Conservation (phyloP, 2,329 filamentous ascomycete genomes). For the Venturia aucupariae region DNA sequence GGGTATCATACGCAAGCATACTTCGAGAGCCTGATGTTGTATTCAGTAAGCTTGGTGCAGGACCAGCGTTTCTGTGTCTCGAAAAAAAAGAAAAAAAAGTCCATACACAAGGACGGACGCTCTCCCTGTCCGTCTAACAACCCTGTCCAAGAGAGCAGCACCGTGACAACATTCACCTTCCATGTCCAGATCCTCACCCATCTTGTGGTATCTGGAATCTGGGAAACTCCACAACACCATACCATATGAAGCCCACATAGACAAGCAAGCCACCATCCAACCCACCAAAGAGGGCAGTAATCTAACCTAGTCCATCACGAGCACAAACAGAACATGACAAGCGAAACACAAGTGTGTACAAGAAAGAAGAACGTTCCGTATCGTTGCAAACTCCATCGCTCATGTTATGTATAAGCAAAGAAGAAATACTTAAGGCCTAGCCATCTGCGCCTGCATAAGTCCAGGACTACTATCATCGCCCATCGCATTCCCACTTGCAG, state of each 20-base stretch:
- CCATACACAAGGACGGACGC: background rate
- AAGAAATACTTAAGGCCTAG: slow-evolving; percentile 2
- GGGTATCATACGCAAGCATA: too few species aligned
- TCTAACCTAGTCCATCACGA: background rate
- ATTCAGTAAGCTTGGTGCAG: background rate
- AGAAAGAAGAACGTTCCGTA: background rate
- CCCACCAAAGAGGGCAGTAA: background rate
- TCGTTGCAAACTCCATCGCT: background rate
- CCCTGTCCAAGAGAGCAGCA: background rate
- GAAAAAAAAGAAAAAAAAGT: background rate
- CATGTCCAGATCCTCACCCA: background rate
- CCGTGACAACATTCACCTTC: background rate
- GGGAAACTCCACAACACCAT: background rate
- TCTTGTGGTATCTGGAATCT: background rate
- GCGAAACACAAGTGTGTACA: background rate
- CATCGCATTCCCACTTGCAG: slow-evolving; percentile 1
- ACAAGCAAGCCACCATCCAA: background rate
- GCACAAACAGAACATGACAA: background rate
- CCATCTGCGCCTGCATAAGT: slow-evolving; percentile 5
- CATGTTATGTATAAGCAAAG: background rate
- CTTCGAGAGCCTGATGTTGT: background rate
- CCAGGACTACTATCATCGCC: slow-evolving; percentile 9
- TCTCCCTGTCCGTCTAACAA: background rate
- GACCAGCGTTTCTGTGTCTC: background rate
- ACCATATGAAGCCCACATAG: background rate